Conservation (phyloP, 495 filamentous ascomycete genomes). For the Aspergillus conjunctus region DNA sequence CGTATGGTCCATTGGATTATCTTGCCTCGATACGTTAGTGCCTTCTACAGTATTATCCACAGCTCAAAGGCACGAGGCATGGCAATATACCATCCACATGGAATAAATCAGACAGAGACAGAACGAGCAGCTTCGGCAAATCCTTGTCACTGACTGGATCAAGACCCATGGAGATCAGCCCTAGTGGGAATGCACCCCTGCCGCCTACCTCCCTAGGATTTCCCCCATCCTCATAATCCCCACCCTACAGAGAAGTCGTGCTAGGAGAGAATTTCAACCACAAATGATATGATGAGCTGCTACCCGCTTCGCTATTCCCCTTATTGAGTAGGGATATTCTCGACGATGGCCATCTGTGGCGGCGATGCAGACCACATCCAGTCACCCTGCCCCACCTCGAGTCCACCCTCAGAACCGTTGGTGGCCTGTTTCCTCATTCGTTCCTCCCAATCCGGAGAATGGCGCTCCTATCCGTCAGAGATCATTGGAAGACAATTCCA, state of each 20-base stretch:
- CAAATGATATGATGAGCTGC: no score
- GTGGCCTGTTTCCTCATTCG: conserved; percentile 1
- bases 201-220: background rate
- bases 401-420: background rate
- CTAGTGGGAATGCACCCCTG: conserved; percentile 43
- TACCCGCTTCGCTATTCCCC: background rate
- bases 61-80: no score
- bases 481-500: background rate
- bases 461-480: background rate
- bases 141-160: conserved; percentile 15
- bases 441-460: conserved; percentile 1
- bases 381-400: background rate
- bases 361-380: background rate
- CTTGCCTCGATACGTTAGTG: background rate
- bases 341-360: background rate
- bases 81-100: no score
- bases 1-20: no score
- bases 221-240: conserved; percentile 7
- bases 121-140: conserved; percentile 1
- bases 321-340: background rate
- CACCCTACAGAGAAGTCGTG: background rate
- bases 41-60: background rate
- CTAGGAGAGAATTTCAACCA: no score
- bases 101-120: background rate
- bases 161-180: conserved; percentile 29